Conservation (phyloP, 2,329 filamentous ascomycete genomes). For the Aspergillus bombycis region DNA sequence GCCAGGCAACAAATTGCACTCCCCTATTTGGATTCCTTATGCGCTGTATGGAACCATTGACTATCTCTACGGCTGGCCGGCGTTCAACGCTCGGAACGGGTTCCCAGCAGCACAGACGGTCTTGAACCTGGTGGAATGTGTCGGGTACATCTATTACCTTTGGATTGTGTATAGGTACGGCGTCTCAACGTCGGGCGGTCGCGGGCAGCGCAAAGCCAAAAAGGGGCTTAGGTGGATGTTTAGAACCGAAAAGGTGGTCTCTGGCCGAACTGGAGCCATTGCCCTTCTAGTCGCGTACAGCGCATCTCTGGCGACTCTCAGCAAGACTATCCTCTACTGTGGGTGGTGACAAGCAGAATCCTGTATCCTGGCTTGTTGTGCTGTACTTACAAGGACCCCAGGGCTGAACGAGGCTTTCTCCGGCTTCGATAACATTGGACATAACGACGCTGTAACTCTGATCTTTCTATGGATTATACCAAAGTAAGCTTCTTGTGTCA, state of each 20-base stretch:
- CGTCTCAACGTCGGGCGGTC: slow-evolving; percentile 31
- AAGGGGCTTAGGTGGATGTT: slow-evolving; percentile 49
- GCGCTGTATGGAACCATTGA: slow-evolving; percentile 79
- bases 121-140: slow-evolving; percentile 70
- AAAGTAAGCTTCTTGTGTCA: slow-evolving; percentile 56
- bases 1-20: slow-evolving; percentile 73
- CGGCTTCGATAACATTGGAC: slow-evolving; percentile 63
- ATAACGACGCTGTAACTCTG: slow-evolving; percentile 59
- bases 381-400: slow-evolving; percentile 5
- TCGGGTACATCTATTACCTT: slow-evolving; percentile 66
- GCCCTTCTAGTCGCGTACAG: slow-evolving; percentile 63
- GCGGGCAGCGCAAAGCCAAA: slow-evolving; percentile 29
- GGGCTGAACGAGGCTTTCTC: slow-evolving; percentile 65
- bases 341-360: slow-evolving; percentile 31
- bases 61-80: slow-evolving; percentile 78
- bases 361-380: neutral
- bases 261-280: slow-evolving; percentile 55
- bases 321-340: slow-evolving; percentile 71
- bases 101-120: slow-evolving; percentile 76
- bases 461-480: slow-evolving; percentile 66
- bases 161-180: slow-evolving; percentile 54
- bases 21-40: slow-evolving; percentile 75
- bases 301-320: slow-evolving; percentile 65
- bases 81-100: slow-evolving; percentile 67
- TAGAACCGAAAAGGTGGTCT: slow-evolving; percentile 54